A percentile compares a stretch with the other conserved stretches of the same genome.
These are phyloP conservation scores for Calonectria pseudoturangicola DNA, from an alignment of 2,329 filamentous ascomycete species.

Conservation along the genomic window DNA sequence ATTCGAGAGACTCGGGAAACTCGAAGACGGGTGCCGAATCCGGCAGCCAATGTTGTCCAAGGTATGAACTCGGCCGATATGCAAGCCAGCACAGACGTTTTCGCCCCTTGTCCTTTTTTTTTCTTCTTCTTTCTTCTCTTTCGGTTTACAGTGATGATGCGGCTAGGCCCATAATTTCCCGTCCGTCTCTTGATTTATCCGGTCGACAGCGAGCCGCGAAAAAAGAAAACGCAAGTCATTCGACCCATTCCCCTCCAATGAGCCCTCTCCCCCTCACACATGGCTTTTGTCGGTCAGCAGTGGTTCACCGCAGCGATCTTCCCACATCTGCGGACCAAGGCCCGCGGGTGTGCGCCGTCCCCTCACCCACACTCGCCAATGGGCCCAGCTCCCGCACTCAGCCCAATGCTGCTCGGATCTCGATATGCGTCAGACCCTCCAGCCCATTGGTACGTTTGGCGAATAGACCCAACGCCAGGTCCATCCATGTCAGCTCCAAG, in stretches of 20 bases:
- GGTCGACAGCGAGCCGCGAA: neutral
- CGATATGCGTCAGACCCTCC: conserved; percentile 18
- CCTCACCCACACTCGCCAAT: conserved; percentile 9
- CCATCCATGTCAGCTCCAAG: conserved; percentile 23
- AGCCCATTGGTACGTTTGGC: neutral
- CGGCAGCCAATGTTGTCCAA: neutral
- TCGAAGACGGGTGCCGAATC: neutral
- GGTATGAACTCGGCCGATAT: conserved; percentile 13
- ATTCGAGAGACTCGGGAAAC: neutral
- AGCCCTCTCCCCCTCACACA: neutral
- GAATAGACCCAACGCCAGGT: conserved; percentile 8
- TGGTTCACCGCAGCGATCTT: neutral
- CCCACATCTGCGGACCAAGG: neutral
- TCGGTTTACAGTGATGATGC: too few species aligned
- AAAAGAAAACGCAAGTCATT: conserved; percentile 1
- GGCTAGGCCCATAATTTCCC: conserved; percentile 3
- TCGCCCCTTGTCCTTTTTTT: neutral
- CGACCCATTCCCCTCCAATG: neutral
- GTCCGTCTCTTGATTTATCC: conserved; percentile 6
- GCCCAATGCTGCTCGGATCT: conserved; percentile 5
- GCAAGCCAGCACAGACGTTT: conserved; percentile 1
- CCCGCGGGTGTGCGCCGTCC: neutral
- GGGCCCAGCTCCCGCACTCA: neutral
- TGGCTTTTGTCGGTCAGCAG: neutral
- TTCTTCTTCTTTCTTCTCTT: too few species aligned